These are phyloP conservation scores for Aspergillus terreus DNA, from an alignment of 2,329 filamentous ascomycete genomes.

Conservation along the genomic window DNA sequence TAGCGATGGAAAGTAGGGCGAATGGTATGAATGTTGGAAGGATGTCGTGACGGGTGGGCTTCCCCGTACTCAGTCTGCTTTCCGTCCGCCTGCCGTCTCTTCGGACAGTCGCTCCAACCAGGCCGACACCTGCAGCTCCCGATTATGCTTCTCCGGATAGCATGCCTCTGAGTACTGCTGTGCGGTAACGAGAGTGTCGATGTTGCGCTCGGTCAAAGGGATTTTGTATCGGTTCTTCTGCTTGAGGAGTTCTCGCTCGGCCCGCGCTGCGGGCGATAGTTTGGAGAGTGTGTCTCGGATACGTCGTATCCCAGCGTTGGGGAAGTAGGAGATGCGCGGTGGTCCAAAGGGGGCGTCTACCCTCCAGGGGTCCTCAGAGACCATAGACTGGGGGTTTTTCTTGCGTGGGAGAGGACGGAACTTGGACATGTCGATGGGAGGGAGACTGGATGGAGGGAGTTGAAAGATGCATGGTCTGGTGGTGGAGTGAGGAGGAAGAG, in stretches of 20 bases:
- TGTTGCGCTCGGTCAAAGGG: constrained; percentile 34
- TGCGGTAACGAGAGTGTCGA: constrained; percentile 32
- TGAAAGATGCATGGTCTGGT: not conserved
- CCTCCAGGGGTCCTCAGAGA: constrained; percentile 27
- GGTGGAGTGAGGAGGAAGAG: not conserved
- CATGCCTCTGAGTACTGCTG: constrained; percentile 50
- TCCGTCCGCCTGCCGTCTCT: constrained; percentile 42
- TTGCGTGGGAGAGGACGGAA: constrained; percentile 19
- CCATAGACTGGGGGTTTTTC: constrained; percentile 20
- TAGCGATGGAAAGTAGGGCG: no score
- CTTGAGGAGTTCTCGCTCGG: constrained; percentile 33
- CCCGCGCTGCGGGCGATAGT: constrained; percentile 28
- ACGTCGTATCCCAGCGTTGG: constrained; percentile 29
- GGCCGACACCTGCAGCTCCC: constrained; percentile 69
- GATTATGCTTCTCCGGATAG: constrained; percentile 52
- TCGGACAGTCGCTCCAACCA: constrained; percentile 69
- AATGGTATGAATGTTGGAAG: not conserved
- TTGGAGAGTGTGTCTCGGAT: constrained; percentile 34
- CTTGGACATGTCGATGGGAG: constrained; percentile 10
- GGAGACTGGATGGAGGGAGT: not conserved
- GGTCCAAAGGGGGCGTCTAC: constrained; percentile 31
- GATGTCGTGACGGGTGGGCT: not conserved
- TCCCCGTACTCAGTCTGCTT: not conserved
- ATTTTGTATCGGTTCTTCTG: constrained; percentile 33
- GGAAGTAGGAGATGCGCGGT: constrained; percentile 25